These are phyloP conservation scores for Yamadazyma epiphylla DNA, from an alignment of 1,139 yeast species.

Conservation along the genomic window DNA sequence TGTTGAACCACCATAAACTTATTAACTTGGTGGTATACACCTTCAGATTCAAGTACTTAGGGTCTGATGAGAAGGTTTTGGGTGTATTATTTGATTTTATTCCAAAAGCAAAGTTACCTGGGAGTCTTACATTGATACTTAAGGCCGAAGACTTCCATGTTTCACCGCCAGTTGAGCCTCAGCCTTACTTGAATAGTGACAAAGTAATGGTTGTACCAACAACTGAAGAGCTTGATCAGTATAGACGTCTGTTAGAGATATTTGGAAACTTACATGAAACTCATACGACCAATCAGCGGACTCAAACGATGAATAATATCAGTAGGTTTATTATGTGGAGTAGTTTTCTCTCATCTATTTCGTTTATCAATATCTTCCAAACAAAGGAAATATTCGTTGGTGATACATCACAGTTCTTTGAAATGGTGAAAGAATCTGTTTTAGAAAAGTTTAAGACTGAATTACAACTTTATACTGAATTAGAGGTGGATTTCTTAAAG, in stretches of 20 bases:
- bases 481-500: slow-evolving; percentile 13
- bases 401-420: slow-evolving; percentile 8
- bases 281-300: slow-evolving; percentile 38
- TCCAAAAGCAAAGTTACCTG: slow-evolving; percentile 15
- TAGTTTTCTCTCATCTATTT: slow-evolving; percentile 17
- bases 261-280: slow-evolving; percentile 33
- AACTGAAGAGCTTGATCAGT: slow-evolving; percentile 25
- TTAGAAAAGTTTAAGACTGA: slow-evolving; percentile 18
- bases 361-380: slow-evolving; percentile 20
- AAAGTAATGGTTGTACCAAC: slow-evolving; percentile 33
- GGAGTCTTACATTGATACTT: slow-evolving; percentile 17
- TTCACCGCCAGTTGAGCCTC: slow-evolving; percentile 39
- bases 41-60: slow-evolving; percentile 3
- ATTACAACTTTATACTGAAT: slow-evolving; percentile 15
- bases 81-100: slow-evolving; percentile 8
- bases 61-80: slow-evolving; percentile 5
- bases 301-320: slow-evolving; percentile 32
- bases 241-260: slow-evolving; percentile 29
- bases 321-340: slow-evolving; percentile 39
- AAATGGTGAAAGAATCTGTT: slow-evolving; percentile 17
- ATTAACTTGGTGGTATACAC: slow-evolving; percentile 4
- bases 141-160: slow-evolving; percentile 10
- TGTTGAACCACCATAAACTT: slow-evolving; percentile 6
- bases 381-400: slow-evolving; percentile 20
- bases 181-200: slow-evolving; percentile 38